Evolutionary conservation across 192 early-diverging fungal genomes (phyloP).

Genomic region (Entomortierella lignicola): DNA sequence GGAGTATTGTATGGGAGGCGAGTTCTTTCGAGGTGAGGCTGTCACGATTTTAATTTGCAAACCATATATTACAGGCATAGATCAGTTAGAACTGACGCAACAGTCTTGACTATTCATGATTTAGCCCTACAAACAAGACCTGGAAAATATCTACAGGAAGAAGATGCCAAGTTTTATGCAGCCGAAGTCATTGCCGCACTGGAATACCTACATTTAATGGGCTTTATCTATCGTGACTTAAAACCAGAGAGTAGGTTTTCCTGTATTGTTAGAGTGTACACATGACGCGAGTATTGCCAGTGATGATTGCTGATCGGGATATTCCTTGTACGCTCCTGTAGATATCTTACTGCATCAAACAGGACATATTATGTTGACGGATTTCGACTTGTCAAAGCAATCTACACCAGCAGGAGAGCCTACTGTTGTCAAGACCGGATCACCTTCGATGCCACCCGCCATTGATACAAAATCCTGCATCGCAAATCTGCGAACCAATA

Average conservation of each 20-base stretch:
- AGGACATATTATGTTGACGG: constrained; percentile 96
- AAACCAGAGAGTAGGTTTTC: constrained; percentile 92
- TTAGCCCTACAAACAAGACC: constrained; percentile 88
- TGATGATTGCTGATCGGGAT: constrained; percentile 2
- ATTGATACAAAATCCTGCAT: constrained; percentile 93
- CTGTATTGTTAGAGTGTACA: not conserved
- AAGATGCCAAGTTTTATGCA: constrained; percentile 96
- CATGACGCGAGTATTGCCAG: not conserved
- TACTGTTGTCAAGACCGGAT: constrained; percentile 70
- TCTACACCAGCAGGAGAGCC: constrained; percentile 84
- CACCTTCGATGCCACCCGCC: constrained; percentile 70
- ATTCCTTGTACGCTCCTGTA: constrained; percentile 9
- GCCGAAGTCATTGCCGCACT: constrained; percentile 96
- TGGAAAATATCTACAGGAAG: constrained; percentile 91
- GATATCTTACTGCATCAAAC: constrained; percentile 93
- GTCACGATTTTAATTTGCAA: no score
- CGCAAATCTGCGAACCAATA: constrained; percentile 90
- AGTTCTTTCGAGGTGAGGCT: constrained; percentile 87
- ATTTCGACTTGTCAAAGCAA: constrained; percentile 98
- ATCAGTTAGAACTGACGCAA: not conserved
- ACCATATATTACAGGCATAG: not conserved
- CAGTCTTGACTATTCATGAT: not conserved
- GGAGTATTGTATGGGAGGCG: constrained; percentile 92
- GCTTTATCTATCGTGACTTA: constrained; percentile 97
- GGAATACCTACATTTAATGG: constrained; percentile 96